A percentile compares a stretch with the other conserved stretches of the same genome.
Conservation (phyloP, 495 filamentous ascomycete species). For the Opeltia flavorubescens region DNA sequence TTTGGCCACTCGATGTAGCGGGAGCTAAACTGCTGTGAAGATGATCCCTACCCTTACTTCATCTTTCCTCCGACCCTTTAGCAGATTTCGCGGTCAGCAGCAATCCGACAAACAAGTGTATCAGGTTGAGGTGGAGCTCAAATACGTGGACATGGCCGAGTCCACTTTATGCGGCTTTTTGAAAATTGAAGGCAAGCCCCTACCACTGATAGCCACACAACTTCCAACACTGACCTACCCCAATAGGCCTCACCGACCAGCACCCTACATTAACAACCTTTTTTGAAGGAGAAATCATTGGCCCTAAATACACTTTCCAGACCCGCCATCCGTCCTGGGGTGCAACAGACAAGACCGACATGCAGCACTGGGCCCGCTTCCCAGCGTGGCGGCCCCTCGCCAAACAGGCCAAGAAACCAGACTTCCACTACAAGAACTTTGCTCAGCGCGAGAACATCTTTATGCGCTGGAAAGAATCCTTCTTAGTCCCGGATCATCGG, state of each 20-base stretch:
- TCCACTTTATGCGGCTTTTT: constrained; percentile 94
- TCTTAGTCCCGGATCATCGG: constrained; percentile 89
- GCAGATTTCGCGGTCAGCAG: constrained; percentile 80
- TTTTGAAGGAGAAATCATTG: constrained; percentile 98
- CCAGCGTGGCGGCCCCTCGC: constrained; percentile 67
- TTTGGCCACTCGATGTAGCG: not conserved
- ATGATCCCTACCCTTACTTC: constrained; percentile 43
- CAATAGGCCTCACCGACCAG: constrained; percentile 75
- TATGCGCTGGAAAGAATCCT: constrained; percentile 99
- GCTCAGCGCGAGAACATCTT: constrained; percentile 81
- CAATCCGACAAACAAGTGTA: constrained; percentile 83
- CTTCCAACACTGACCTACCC: constrained; percentile 12
- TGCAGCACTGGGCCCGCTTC: constrained; percentile 89
- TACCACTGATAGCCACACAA: not conserved
- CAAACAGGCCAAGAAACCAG: constrained; percentile 61
- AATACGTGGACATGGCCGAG: constrained; percentile 87
- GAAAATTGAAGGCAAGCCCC: constrained; percentile 76
- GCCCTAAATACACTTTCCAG: constrained; percentile 81
- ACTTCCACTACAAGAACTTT: constrained; percentile 54
- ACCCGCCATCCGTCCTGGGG: constrained; percentile 88
- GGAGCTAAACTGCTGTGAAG: not conserved
- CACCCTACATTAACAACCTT: constrained; percentile 95
- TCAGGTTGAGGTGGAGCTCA: constrained; percentile 92
- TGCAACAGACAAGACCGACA: constrained; percentile 79
- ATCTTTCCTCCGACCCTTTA: constrained; percentile 76